These are phyloP conservation scores for Globisporangium splendens DNA, from an alignment of 352 stramenopile species.

Conservation along the genomic window DNA sequence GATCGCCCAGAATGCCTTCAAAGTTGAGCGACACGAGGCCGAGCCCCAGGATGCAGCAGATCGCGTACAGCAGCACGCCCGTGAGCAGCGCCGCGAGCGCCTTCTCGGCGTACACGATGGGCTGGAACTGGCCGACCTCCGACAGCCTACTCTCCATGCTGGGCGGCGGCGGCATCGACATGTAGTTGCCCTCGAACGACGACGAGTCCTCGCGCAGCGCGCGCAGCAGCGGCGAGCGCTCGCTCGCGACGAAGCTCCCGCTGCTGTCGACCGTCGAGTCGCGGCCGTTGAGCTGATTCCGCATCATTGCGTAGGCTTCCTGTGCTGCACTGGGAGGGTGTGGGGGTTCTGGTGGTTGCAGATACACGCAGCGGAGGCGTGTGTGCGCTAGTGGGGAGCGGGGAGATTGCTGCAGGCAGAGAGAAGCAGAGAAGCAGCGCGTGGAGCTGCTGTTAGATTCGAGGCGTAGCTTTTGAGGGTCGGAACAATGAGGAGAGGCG, in stretches of 20 bases:
- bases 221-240: constrained; percentile 69
- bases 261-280: constrained; percentile 11
- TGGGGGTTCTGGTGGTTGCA: too few relatives aligned
- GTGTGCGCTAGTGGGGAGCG: too few relatives aligned
- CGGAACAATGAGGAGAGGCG: background rate
- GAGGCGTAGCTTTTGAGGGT: background rate
- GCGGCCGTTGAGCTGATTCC: constrained; percentile 9
- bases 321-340: background rate
- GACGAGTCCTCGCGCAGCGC: constrained; percentile 43
- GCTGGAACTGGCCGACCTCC: constrained; percentile 55
- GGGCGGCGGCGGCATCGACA: constrained; percentile 48
- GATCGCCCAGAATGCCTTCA: constrained; percentile 56
- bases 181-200: constrained; percentile 71
- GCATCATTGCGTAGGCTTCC: background rate
- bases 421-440: too few relatives aligned
- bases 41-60: constrained; percentile 71
- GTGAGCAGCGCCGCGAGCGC: constrained; percentile 69
- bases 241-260: constrained; percentile 22
- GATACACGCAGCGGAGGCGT: too few relatives aligned
- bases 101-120: constrained; percentile 75
- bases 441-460: too few relatives aligned
- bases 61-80: constrained; percentile 69
- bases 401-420: too few relatives aligned
- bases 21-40: constrained; percentile 76
- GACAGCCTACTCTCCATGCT: constrained; percentile 19